These are phyloP conservation scores for Penicillium arizonense DNA, from an alignment of 495 filamentous ascomycete genomes.

Conservation along the genomic window DNA sequence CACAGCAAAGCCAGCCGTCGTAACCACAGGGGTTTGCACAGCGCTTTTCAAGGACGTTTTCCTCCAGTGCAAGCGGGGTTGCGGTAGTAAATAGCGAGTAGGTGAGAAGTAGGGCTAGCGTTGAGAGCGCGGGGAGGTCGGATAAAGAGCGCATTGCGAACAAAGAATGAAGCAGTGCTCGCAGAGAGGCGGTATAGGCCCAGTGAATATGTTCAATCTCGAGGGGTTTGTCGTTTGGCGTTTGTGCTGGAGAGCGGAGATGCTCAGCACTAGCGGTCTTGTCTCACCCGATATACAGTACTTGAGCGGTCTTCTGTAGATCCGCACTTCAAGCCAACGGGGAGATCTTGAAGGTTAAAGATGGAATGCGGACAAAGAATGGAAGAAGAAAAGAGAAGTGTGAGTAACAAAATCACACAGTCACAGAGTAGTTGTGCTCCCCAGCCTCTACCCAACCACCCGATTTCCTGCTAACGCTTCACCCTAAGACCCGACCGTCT, in stretches of 20 bases:
- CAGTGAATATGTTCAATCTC: slow-evolving; percentile 3
- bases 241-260: background rate
- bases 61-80: slow-evolving; percentile 32
- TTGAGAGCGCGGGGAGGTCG: slow-evolving; percentile 26
- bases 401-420: slow-evolving; percentile 7
- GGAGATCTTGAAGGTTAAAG: slow-evolving; percentile 4
- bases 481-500: background rate
- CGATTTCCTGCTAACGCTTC: slow-evolving; percentile 32
- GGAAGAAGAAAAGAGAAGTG: slow-evolving; percentile 13
- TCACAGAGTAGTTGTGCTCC: slow-evolving; percentile 29
- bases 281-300: slow-evolving; percentile 1
- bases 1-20: slow-evolving; percentile 67
- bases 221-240: slow-evolving; percentile 8
- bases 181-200: background rate
- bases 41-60: slow-evolving; percentile 36
- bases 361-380: slow-evolving; percentile 13
- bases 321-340: background rate
- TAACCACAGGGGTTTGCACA: slow-evolving; percentile 71
- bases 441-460: slow-evolving; percentile 47
- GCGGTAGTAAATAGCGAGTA: slow-evolving; percentile 28
- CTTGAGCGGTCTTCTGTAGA: slow-evolving; percentile 1
- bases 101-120: slow-evolving; percentile 26
- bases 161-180: slow-evolving; percentile 7
- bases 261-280: background rate
- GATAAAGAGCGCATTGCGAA: slow-evolving; percentile 31